Percentiles rank a stretch among this genome's conserved stretches.
Evolutionary conservation across 1,139 yeast genomes (phyloP).

Genomic region (Wickerhamomyces sp.): DNA sequence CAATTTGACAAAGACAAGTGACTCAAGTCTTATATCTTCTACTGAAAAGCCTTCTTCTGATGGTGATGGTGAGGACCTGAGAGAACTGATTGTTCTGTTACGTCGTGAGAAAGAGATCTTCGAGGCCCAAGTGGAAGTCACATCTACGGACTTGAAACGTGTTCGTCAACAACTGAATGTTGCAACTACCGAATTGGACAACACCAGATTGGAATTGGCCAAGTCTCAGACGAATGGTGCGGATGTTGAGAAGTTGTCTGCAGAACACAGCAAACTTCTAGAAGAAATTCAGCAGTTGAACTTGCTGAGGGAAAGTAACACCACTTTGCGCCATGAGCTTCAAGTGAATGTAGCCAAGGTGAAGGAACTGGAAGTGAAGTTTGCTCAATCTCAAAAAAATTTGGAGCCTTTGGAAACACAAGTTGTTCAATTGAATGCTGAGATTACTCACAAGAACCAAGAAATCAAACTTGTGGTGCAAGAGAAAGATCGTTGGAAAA

Average conservation of each 20-base stretch:
- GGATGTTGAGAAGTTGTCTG: slow-evolving; percentile 35
- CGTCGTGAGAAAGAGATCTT: slow-evolving; percentile 76
- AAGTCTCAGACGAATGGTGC: slow-evolving; percentile 32
- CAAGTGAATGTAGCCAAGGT: slow-evolving; percentile 20
- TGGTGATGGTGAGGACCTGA: slow-evolving; percentile 34
- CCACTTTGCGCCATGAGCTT: slow-evolving; percentile 56
- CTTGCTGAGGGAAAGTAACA: slow-evolving; percentile 69
- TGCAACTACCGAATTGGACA: slow-evolving; percentile 38
- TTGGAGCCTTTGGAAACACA: slow-evolving; percentile 29
- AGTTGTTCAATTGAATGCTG: slow-evolving; percentile 31
- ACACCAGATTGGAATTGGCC: slow-evolving; percentile 39
- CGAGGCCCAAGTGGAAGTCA: slow-evolving; percentile 50
- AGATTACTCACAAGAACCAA: slow-evolving; percentile 36
- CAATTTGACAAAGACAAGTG: slow-evolving; percentile 23
- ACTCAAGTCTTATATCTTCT: slow-evolving; percentile 11
- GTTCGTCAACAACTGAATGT: slow-evolving; percentile 35
- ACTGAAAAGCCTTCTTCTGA: slow-evolving; percentile 13
- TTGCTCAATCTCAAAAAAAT: slow-evolving; percentile 30
- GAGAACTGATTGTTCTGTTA: slow-evolving; percentile 56
- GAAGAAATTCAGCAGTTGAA: slow-evolving; percentile 65
- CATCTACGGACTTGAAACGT: slow-evolving; percentile 26
- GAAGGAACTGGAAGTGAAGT: slow-evolving; percentile 27
- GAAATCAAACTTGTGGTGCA: slow-evolving; percentile 33
- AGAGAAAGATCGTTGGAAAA: slow-evolving; percentile 49
- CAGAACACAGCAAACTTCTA: slow-evolving; percentile 49